These are phyloP conservation scores for Botrytis paeoniae DNA, from an alignment of 2,329 filamentous ascomycete species.

Conservation along the genomic window DNA sequence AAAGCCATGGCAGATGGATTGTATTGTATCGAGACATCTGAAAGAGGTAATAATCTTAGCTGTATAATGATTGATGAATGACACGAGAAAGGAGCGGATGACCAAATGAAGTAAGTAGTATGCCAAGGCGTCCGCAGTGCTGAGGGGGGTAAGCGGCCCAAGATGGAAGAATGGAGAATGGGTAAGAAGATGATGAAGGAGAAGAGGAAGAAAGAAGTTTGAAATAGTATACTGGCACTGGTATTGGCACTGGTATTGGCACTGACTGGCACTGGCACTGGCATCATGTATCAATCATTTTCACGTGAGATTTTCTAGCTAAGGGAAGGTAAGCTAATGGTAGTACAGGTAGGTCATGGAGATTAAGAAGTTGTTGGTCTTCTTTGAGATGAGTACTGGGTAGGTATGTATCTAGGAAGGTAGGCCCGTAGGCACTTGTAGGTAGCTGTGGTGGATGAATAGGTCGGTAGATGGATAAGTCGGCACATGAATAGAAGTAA, in stretches of 20 bases:
- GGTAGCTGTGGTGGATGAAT: not conserved
- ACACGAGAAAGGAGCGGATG: not conserved
- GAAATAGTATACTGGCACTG: not conserved
- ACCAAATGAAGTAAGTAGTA: not conserved
- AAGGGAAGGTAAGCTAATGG: not conserved
- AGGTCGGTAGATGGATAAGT: not conserved
- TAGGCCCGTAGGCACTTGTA: not conserved
- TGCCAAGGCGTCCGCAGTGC: slow-evolving; percentile 6
- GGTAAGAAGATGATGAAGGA: not conserved
- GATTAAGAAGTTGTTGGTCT: not conserved
- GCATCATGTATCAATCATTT: not conserved
- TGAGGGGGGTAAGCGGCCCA: not conserved
- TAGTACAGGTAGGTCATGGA: not conserved
- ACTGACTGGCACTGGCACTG: not conserved
- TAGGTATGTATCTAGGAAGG: not conserved
- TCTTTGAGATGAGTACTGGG: not conserved
- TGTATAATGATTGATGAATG: not conserved
- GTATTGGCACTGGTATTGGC: too few relatives aligned
- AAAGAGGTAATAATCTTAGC: not conserved
- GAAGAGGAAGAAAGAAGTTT: not conserved
- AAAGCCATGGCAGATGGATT: not conserved
- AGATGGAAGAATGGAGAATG: not conserved
- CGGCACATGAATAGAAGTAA: not conserved
- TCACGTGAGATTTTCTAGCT: not conserved
- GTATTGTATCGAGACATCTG: not conserved